Conservation (phyloP, 345 rosid species). For the Eucalyptus lansdowneana region DNA sequence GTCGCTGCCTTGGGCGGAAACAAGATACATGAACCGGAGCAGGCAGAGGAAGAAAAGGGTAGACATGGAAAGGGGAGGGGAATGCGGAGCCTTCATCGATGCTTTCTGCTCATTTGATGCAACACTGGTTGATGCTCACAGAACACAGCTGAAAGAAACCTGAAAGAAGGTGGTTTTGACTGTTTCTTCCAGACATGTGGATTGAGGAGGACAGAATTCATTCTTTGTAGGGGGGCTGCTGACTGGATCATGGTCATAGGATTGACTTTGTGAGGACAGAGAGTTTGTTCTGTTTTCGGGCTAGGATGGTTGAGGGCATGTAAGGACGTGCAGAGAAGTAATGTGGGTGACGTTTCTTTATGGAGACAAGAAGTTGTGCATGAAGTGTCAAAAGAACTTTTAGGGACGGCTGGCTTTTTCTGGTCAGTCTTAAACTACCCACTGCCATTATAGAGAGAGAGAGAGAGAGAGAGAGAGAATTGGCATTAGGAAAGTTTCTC, state of each 20-base stretch:
- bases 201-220: neutral
- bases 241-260: neutral
- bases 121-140: neutral
- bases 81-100: neutral
- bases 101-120: constrained; percentile 19
- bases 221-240: neutral
- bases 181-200: neutral
- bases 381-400: neutral
- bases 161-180: neutral
- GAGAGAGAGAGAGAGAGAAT: neutral
- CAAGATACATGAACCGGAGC: neutral
- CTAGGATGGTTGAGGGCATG: neutral
- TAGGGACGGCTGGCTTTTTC: neutral
- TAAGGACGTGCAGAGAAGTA: constrained; percentile 34
- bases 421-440: neutral
- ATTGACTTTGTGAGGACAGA: neutral
- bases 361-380: neutral
- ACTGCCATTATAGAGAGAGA: neutral
- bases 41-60: constrained; percentile 4
- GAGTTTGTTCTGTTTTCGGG: neutral
- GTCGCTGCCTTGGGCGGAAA: neutral
- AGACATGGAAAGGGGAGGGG: neutral
- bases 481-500: neutral
- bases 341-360: neutral
- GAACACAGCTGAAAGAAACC: neutral